These are phyloP conservation scores for Neofusicoccum laricinum DNA, from an alignment of 2,329 filamentous ascomycete species.

Conservation along the genomic window DNA sequence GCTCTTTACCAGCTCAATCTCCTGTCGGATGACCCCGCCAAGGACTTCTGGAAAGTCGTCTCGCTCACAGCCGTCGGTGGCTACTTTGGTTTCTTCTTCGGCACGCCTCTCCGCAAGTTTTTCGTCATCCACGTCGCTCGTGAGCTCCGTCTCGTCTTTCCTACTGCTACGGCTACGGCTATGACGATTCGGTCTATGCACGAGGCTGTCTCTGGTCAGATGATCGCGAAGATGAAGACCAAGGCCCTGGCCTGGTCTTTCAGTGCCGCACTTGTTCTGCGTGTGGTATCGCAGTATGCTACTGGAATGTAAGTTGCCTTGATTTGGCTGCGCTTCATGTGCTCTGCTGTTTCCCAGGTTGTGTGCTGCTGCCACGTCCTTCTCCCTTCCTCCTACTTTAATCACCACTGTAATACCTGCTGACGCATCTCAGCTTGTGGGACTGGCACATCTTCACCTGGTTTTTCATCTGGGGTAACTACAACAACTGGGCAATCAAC, in stretches of 20 bases:
- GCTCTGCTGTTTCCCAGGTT: too few species aligned
- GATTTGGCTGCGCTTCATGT: neutral
- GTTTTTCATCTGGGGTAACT: constrained; percentile 56
- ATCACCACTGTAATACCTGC: too few species aligned
- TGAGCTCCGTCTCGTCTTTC: constrained; percentile 59
- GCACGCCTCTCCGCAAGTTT: constrained; percentile 56
- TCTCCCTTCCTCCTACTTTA: too few species aligned
- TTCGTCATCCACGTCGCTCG: constrained; percentile 65
- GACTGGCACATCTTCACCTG: constrained; percentile 56
- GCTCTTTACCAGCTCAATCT: constrained; percentile 58
- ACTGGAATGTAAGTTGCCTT: constrained; percentile 53
- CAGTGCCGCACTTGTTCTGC: constrained; percentile 48
- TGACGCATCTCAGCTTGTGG: constrained; percentile 40
- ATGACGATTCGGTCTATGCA: constrained; percentile 65
- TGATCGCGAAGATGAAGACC: constrained; percentile 56
- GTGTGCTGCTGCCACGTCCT: too few species aligned
- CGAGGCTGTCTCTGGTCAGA: constrained; percentile 50
- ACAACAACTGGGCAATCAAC: constrained; percentile 48
- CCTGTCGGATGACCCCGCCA: constrained; percentile 48
- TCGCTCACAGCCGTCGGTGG: constrained; percentile 61
- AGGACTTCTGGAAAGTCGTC: constrained; percentile 58
- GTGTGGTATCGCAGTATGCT: constrained; percentile 59
- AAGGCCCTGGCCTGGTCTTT: constrained; percentile 55
- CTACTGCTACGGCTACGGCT: constrained; percentile 58
- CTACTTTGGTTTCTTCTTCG: constrained; percentile 63